Percentiles rank a stretch among this genome's conserved stretches.
Conservation (phyloP, 1,139 yeast species). For the Yamadazyma kanchanaburiensis region DNA sequence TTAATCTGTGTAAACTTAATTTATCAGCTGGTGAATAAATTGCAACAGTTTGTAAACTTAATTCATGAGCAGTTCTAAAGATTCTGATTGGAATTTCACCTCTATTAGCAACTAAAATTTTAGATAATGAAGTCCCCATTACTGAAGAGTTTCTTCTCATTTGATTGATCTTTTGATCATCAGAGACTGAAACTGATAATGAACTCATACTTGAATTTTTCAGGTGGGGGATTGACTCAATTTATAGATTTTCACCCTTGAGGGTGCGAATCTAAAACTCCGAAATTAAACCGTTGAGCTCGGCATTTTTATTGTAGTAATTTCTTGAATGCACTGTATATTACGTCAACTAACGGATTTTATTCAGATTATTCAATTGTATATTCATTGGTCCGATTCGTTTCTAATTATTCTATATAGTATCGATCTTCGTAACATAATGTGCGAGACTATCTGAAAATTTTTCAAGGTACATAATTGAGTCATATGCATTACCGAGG, state of each 20-base stretch:
- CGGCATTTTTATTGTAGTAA: not conserved
- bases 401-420: too few relatives aligned
- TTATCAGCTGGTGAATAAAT: slow-evolving; percentile 96
- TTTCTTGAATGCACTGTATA: too few relatives aligned
- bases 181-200: slow-evolving; percentile 14
- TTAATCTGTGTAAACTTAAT: slow-evolving; percentile 89
- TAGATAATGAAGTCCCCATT: slow-evolving; percentile 58
- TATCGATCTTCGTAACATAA: not conserved
- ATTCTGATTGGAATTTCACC: slow-evolving; percentile 91
- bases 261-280: slow-evolving; percentile 2
- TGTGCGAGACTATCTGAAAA: not conserved
- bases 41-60: slow-evolving; percentile 97
- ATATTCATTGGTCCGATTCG: too few relatives aligned
- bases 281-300: slow-evolving; percentile 3
- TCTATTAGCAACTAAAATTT: slow-evolving; percentile 88
- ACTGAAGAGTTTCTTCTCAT: slow-evolving; percentile 64
- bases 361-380: too few relatives aligned
- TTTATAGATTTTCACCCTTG: slow-evolving; percentile 6
- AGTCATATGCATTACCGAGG: slow-evolving; percentile 1
- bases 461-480: not conserved
- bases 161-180: slow-evolving; percentile 33
- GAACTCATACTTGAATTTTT: slow-evolving; percentile 12
- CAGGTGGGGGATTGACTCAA: slow-evolving; percentile 8
- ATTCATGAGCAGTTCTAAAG: slow-evolving; percentile 96
- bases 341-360: too few relatives aligned